Percentiles rank a stretch among this genome's conserved stretches.
Conservation (phyloP, 441 rosid species). For the Metrosideros polymorpha region DNA sequence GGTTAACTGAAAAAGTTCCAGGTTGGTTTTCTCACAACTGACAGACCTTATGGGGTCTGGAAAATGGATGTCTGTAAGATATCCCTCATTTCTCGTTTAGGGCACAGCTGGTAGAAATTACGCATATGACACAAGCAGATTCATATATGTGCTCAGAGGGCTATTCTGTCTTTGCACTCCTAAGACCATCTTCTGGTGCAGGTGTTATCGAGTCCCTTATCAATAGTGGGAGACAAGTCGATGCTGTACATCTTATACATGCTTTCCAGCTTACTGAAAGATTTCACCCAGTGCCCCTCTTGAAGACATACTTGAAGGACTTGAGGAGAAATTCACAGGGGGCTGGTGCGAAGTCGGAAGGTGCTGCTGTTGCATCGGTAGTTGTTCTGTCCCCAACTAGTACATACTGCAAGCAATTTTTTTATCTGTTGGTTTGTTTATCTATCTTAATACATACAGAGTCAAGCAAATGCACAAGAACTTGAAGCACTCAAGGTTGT, state of each 20-base stretch:
- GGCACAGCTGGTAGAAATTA: not conserved
- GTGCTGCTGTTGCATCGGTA: conserved; percentile 29
- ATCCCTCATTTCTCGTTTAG: conserved; percentile 7
- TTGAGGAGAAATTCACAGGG: conserved; percentile 46
- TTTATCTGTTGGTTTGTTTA: not conserved
- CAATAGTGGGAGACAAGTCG: conserved; percentile 26
- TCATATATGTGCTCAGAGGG: not conserved
- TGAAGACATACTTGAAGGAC: conserved; percentile 35
- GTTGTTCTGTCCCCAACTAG: not conserved
- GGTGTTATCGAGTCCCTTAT: conserved; percentile 29
- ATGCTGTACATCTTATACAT: conserved; percentile 32
- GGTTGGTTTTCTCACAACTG: conserved; percentile 14
- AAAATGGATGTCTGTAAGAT: conserved; percentile 18
- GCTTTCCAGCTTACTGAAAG: conserved; percentile 30
- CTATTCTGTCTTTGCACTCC: not conserved
- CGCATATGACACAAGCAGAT: not conserved
- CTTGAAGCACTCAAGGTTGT: conserved; percentile 29
- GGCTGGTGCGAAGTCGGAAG: conserved; percentile 18
- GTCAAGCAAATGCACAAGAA: conserved; percentile 26
- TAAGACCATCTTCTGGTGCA: conserved; percentile 12
- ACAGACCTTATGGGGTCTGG: conserved; percentile 27
- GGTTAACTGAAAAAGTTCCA: conserved; percentile 14
- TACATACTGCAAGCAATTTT: not conserved
- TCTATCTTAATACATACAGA: conserved; percentile 7
- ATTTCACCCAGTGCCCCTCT: conserved; percentile 33